Evolutionary conservation across 768 basidiomycete species (phyloP), one percentile per base, ranked within the genome.

Genomic region (Kwoniella dejecticola): DNA sequence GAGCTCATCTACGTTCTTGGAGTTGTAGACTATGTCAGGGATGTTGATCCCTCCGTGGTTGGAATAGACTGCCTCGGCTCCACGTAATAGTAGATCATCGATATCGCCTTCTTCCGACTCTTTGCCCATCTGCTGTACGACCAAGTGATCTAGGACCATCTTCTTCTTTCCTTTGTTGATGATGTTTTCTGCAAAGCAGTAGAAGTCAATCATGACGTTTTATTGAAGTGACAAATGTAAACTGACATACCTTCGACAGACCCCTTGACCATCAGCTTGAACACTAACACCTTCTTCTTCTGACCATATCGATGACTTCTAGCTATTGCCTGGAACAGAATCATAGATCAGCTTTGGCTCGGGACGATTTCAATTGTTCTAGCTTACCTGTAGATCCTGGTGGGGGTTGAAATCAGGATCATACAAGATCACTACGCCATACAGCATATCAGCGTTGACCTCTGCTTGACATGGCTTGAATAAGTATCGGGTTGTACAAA

Each of bases 391-490:
- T 50, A 94, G 82, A 80, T 94, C 92, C 66, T 64, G 38, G 79
- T 96, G 92, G n/a, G 95, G 95, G 72, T 99, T 99, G 79, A 93
- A 99, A 81, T 99, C 96, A 0, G 93, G 92, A 74, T 99, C 95
- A 69, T 88, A 90, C 56, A 80, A 61, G 55, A 80, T 76, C 27
- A 80, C 79, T 71, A 60, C 11, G 15, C n/a, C n/a, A n/a, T n/a
- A n/a, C n/a, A n/a, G n/a, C n/a, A n/a, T n/a, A n/a, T n/a, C n/a
- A n/a, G n/a, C n/a, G n/a, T n/a, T n/a, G n/a, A n/a, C n/a, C n/a
- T n/a, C n/a, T n/a, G n/a, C n/a, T n/a, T n/a, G n/a, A n/a, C n/a
- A n/a, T n/a, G n/a, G n/a, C n/a, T n/a, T n/a, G n/a, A n/a, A n/a
- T n/a, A n/a, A n/a, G n/a, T n/a, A n/a, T n/a, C n/a, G n/a, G n/a